phyloP scores from a whole-genome alignment of 1,284 basidiomycete genomes.

The Trichosporon sp. region DNA sequence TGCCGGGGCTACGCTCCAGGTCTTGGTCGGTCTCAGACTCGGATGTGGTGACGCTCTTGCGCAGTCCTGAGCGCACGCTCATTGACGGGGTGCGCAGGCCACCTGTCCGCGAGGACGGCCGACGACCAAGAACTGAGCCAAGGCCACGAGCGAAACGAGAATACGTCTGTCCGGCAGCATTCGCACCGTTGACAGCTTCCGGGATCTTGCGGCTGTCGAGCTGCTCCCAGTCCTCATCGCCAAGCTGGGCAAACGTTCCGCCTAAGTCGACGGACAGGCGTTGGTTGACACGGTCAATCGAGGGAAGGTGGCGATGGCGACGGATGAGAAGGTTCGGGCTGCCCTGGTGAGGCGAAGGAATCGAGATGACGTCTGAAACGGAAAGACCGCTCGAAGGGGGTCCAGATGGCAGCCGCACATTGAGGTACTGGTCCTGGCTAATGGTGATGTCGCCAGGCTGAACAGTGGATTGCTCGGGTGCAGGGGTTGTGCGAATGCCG shows the following conservation, averaged over 20 bases:
- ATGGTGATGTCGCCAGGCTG: conserved; percentile 1
- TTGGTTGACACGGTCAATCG: conserved; percentile 20
- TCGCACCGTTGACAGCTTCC: conserved; percentile 29
- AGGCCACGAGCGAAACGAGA: conserved; percentile 23
- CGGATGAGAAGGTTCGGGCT: conserved; percentile 21
- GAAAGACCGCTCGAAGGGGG: conserved; percentile 19
- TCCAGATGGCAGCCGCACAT: conserved; percentile 14
- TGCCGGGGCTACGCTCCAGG: conserved; percentile 9
- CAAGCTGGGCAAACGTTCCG: conserved; percentile 31
- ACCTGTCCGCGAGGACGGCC: conserved; percentile 22
- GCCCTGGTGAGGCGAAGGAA: conserved; percentile 12
- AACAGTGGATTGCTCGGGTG: background rate
- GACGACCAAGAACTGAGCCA: conserved; percentile 27
- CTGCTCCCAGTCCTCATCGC: conserved; percentile 41
- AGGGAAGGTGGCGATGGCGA: conserved; percentile 19
- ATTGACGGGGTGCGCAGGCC: conserved; percentile 18
- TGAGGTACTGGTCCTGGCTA: background rate
- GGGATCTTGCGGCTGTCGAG: conserved; percentile 18
- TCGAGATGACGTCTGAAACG: conserved; percentile 21
- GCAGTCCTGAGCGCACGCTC: conserved; percentile 18
- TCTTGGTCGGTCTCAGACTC: conserved; percentile 25
- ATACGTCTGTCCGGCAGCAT: conserved; percentile 16
- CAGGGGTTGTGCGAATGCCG: background rate
- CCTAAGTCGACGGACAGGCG: conserved; percentile 39
- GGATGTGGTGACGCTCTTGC: conserved; percentile 8